Evolutionary conservation across 495 filamentous ascomycete genomes (phyloP).

Genomic region (Lepidopterella palustris): DNA sequence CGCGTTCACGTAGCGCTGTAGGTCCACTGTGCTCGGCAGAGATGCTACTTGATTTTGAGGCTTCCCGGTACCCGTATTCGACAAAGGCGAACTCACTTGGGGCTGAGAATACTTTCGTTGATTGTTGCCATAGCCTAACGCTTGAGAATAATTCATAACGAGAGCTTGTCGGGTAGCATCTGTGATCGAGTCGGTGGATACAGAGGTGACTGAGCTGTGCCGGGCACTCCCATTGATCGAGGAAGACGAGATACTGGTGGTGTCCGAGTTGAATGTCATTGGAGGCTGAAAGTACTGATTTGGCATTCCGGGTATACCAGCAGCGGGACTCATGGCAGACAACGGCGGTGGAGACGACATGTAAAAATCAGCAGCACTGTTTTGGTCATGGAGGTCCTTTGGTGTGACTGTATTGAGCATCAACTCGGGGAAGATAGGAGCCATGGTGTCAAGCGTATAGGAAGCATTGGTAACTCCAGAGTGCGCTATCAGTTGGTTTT

Average conservation of each 20-base stretch:
- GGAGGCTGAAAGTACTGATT: constrained; percentile 45
- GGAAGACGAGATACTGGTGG: constrained; percentile 48
- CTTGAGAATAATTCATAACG: constrained; percentile 72
- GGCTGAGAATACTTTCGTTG: constrained; percentile 74
- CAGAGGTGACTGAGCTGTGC: constrained; percentile 58
- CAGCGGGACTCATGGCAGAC: constrained; percentile 19
- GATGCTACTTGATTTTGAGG: constrained; percentile 34
- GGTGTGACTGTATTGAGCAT: constrained; percentile 29
- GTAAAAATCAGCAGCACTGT: constrained; percentile 27
- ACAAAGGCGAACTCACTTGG: constrained; percentile 57
- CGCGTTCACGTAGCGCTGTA: constrained; percentile 84
- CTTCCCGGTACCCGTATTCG: constrained; percentile 43
- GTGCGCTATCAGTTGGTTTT: constrained; percentile 57
- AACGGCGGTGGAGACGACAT: constrained; percentile 28
- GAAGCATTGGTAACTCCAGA: constrained; percentile 52
- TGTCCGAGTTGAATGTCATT: constrained; percentile 53
- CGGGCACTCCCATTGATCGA: constrained; percentile 58
- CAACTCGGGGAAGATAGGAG: constrained; percentile 33
- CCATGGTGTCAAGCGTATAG: constrained; percentile 53
- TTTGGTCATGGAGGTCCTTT: constrained; percentile 28
- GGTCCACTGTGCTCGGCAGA: constrained; percentile 81
- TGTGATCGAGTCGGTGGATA: constrained; percentile 76
- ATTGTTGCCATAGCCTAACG: constrained; percentile 55
- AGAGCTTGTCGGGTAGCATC: constrained; percentile 88
- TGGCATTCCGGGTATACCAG: constrained; percentile 32